A percentile compares a stretch with the other conserved stretches of the same genome.
phyloP scores from a whole-genome alignment of 176 grass and related monocot genomes.

The Neostapfia colusana region DNA sequence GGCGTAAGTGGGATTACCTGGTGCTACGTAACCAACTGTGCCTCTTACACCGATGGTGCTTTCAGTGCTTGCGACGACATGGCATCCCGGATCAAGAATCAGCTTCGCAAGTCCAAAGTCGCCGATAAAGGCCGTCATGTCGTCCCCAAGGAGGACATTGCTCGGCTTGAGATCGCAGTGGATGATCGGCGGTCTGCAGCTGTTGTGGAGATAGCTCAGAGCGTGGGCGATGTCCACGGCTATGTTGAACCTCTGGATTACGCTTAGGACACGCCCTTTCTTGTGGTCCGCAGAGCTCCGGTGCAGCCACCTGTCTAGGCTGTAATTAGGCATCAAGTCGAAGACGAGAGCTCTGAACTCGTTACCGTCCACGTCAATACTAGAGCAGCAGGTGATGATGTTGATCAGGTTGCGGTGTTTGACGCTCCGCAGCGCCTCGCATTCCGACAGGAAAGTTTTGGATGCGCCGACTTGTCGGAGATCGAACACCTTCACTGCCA shows the following conservation, averaged over 20 bases:
- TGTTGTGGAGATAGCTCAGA: conserved; percentile 44
- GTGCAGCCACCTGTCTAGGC: conserved; percentile 55
- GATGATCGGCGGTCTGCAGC: conserved; percentile 9
- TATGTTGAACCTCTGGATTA: conserved; percentile 39
- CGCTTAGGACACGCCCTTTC: not conserved
- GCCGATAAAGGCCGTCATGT: conserved; percentile 43
- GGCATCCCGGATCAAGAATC: not conserved
- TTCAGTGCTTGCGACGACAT: not conserved
- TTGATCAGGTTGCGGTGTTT: conserved; percentile 50
- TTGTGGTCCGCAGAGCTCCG: not conserved
- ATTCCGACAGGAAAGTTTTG: conserved; percentile 49
- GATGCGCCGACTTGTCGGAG: conserved; percentile 38
- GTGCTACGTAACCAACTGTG: conserved; percentile 49
- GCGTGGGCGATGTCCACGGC: conserved; percentile 38
- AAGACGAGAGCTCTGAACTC: conserved; percentile 53
- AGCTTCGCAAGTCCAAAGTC: conserved; percentile 56
- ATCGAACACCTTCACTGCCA: conserved; percentile 49
- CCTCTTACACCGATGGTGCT: conserved; percentile 37
- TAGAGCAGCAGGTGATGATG: conserved; percentile 44
- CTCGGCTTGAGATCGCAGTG: conserved; percentile 54
- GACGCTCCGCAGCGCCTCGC: conserved; percentile 35
- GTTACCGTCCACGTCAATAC: conserved; percentile 26
- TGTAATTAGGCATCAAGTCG: conserved; percentile 55
- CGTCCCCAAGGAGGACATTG: conserved; percentile 48
- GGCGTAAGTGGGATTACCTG: conserved; percentile 7